Evolutionary conservation across 495 filamentous ascomycete genomes (phyloP), one percentile per base, ranked within the genome.

Genomic region (Neurospora sp.): DNA sequence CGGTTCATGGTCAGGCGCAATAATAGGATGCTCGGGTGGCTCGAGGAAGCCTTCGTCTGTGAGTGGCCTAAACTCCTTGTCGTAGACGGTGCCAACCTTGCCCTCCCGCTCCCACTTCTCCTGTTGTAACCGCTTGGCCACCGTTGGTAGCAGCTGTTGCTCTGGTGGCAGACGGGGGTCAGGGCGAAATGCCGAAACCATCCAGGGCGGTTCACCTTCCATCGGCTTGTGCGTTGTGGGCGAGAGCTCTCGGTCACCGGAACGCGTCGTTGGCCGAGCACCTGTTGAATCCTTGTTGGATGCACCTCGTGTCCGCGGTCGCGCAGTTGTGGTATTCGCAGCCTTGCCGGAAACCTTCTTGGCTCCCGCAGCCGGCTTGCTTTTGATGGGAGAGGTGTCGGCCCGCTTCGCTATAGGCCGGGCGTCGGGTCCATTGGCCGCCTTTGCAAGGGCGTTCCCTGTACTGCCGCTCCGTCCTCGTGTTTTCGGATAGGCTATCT

Each of bases 201-300:
- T 88, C 96, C 96, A 98, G 44, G 96, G 96, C 9, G 96, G 92
- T 70, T 98, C 95, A 18, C 96, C 96, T 83, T 98, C 96, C 14
- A 94, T 95, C 41, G 91, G 89, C 76, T 93, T 93, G 80, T 81
- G 76, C 74, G 76, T 79, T 46, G 78, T 75, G n/a, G 77, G 70
- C 18, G 85, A 83, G 44, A 88, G 77, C 48, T 83, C 85, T 46
- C 86, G 78, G 72, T 89, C 85, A 59, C 86, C 84, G 27, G 84
- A 86, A 39, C 86, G 81, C 16, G 85, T 90, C 72, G 78, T 84
- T 79, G 81, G 88, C 85, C 80, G 86, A 79, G 82, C 85, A 85
- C 78, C 78, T 82, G 83, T 88, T 86, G 83, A 85, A 79, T 81
- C 85, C 86, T 83, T 80, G 76, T 82, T 82, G 69, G 84, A 77